A percentile compares a stretch with the other conserved stretches of the same genome.
These are phyloP conservation scores for Malassezia sympodialis DNA, from an alignment of 1,284 basidiomycete species.

Conservation along the genomic window DNA sequence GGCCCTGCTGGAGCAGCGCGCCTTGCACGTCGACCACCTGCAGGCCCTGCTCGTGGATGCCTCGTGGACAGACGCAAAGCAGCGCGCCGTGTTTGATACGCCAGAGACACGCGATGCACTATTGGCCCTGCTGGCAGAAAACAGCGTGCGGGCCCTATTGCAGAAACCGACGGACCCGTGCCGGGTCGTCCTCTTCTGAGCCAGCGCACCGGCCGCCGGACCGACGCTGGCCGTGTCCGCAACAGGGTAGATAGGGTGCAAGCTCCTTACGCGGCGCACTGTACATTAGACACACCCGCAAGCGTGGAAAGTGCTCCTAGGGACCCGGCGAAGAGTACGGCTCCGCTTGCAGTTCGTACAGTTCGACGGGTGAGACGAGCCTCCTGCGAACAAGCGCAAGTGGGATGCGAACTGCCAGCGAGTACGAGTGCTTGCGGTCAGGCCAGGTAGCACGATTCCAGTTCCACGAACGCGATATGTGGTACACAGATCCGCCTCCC, in stretches of 20 bases:
- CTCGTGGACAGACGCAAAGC: slow-evolving; percentile 37
- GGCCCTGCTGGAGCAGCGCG: slow-evolving; percentile 24
- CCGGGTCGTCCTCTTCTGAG: neutral
- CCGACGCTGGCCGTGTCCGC: neutral
- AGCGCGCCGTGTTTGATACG: slow-evolving; percentile 35
- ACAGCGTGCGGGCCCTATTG: neutral
- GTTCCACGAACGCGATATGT: too few species aligned
- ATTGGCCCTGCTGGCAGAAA: slow-evolving; percentile 22
- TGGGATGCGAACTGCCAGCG: too few species aligned
- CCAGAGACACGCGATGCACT: slow-evolving; percentile 38
- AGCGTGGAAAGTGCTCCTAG: too few species aligned
- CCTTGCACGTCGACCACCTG: slow-evolving; percentile 26
- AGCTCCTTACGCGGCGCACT: too few species aligned
- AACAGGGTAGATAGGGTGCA: neutral
- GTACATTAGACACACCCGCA: too few species aligned
- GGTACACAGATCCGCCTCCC: too few species aligned
- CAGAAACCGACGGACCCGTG: neutral
- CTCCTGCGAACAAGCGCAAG: too few species aligned
- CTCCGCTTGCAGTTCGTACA: too few species aligned
- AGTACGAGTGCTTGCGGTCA: too few species aligned
- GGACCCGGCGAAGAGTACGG: too few species aligned
- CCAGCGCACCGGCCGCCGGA: neutral
- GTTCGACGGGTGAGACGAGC: too few species aligned
- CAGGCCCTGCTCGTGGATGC: slow-evolving; percentile 30
- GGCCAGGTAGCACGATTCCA: too few species aligned